Base-by-base conservation (phyloP, 2,329 filamentous ascomycete species). In the Gliomastix tumulicola region DNA sequence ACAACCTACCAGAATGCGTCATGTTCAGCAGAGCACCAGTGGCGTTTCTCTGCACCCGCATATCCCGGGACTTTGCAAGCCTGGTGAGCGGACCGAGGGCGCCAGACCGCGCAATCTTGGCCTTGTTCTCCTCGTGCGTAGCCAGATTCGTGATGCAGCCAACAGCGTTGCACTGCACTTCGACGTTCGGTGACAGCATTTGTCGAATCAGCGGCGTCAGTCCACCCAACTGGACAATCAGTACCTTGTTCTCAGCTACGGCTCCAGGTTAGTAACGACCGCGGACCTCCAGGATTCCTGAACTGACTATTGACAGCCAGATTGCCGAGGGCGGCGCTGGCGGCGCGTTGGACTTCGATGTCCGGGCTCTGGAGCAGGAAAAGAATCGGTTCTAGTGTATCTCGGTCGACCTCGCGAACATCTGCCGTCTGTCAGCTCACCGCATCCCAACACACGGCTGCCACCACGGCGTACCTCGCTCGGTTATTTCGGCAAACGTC, bases 91-190 rank as follows among this genome's bases (percentile, higher is more conserved):
- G 92, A 7, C 84, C 87, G 39, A 98, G 72, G 37, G 92, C 92
- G 40, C 92, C 92, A 4, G 92, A 98, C 43, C 88, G 79, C 48
- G 92, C 92, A 59, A 98, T 98, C 67, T 94, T 96, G 40, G 92
- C 89, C 68, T 98, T 98, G 68, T 98, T 98, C 50, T 97, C 92
- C 65, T 98, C 92, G 55, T 98, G 92, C 4, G 92, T 98, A 37
- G 92, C 92, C 39, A 98, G 67, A 57, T 98, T 98, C 32, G 92
- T 98, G 60, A 98, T 98, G 68, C 92, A 98, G 35, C 92, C 92
- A 42, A 98, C 92, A 30, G 92, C 92, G 61, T 98, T 98, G 71
- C 92, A 98, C 64, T 98, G 92, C 19, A 98, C 92, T 60, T 98
- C 92, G 49, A 98, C 92, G 52, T 98, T 98, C 32, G 84, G 78